Evolutionary conservation across 805 yeast species (phyloP).

Genomic region (Torulaspora microellipsoides): DNA sequence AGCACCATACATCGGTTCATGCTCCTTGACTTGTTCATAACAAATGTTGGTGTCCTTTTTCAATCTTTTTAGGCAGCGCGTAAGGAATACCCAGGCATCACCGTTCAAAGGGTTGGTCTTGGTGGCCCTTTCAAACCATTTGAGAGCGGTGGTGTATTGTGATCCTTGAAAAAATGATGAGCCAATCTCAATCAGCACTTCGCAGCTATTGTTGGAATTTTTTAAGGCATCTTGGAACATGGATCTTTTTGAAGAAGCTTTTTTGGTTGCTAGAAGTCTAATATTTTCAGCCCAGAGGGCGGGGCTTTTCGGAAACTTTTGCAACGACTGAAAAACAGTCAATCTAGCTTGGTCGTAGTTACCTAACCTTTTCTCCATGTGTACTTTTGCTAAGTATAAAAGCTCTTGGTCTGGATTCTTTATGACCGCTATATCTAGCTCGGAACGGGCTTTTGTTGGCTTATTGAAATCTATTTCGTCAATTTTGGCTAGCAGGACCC

Average conservation of each 20-base stretch:
- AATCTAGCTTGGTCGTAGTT: constrained; percentile 50
- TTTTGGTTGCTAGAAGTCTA: constrained; percentile 32
- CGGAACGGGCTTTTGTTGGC: constrained; percentile 60
- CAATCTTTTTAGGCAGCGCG: constrained; percentile 40
- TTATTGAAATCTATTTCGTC: constrained; percentile 43
- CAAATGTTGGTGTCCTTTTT: constrained; percentile 12
- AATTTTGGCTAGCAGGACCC: constrained; percentile 49
- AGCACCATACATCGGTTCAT: constrained; percentile 58
- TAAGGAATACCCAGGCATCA: constrained; percentile 71
- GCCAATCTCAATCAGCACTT: constrained; percentile 62
- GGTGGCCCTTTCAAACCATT: constrained; percentile 72
- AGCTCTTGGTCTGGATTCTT: constrained; percentile 44
- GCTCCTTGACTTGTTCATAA: constrained; percentile 33
- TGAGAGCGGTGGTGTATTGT: constrained; percentile 55
- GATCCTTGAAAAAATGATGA: constrained; percentile 61
- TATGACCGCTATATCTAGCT: constrained; percentile 61
- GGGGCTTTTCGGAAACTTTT: constrained; percentile 54
- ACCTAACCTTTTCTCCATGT: constrained; percentile 50
- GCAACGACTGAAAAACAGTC: constrained; percentile 54
- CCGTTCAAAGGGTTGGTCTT: constrained; percentile 56
- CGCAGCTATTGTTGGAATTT: constrained; percentile 54
- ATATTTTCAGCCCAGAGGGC: constrained; percentile 64
- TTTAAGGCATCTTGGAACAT: constrained; percentile 67
- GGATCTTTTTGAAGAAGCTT: constrained; percentile 48
- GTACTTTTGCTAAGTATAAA: constrained; percentile 56